Evolutionary conservation across 345 rosid genomes (phyloP).

Genomic region (Pseudoturritis turrita): DNA sequence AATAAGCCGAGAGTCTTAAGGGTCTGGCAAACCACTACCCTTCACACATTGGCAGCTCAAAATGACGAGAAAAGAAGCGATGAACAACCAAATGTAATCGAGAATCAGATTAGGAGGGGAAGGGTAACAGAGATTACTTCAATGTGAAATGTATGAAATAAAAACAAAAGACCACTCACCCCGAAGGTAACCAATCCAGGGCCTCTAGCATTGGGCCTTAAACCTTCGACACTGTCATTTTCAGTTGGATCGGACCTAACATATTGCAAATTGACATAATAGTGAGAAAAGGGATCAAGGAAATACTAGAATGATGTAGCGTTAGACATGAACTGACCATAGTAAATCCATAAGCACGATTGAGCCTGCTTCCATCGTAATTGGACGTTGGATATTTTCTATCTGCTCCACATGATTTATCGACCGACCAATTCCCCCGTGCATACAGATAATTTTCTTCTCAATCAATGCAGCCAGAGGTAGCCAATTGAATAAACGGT

Average conservation of each 20-base stretch:
- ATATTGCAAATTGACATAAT: conserved; percentile 23
- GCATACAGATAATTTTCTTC: conserved; percentile 98
- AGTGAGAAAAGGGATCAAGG: background rate
- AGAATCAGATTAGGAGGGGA: background rate
- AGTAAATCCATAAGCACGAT: conserved; percentile 94
- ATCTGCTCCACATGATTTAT: conserved; percentile 97
- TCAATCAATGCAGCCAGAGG: conserved; percentile 94
- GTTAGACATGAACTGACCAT: conserved; percentile 53
- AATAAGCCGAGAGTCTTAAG: too few relatives aligned
- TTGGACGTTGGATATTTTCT: conserved; percentile 92
- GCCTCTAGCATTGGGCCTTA: conserved; percentile 97
- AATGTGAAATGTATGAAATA: background rate
- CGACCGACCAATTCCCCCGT: conserved; percentile 98
- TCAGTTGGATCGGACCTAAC: conserved; percentile 98
- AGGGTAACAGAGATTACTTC: background rate
- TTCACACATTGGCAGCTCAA: too few relatives aligned
- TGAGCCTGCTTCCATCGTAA: conserved; percentile 95
- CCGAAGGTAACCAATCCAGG: conserved; percentile 98
- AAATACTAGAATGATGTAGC: conserved; percentile 7
- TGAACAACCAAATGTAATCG: background rate
- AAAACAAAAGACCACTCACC: conserved; percentile 46
- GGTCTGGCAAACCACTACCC: too few relatives aligned
- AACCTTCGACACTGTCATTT: conserved; percentile 99
- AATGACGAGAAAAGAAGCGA: too few relatives aligned
- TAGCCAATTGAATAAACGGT: conserved; percentile 96